phyloP scores from a whole-genome alignment of 306 rosid genomes.

The Rubus idaeus region DNA sequence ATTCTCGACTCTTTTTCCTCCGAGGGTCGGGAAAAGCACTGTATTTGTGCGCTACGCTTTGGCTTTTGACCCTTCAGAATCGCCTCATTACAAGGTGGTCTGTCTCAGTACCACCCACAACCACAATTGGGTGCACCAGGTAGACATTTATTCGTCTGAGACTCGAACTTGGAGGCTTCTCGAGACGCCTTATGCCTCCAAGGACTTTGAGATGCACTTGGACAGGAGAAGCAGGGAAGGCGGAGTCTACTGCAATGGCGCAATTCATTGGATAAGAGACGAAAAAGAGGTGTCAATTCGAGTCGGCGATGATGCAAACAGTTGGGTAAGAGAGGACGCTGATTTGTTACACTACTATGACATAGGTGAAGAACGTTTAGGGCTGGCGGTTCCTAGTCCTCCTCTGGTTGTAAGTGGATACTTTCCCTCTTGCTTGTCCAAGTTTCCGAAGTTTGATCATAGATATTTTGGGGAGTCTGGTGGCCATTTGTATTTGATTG shows the following conservation, averaged over 20 bases:
- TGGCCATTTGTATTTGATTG: neutral
- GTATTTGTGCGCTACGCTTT: neutral
- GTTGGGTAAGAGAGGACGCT: neutral
- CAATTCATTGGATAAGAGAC: neutral
- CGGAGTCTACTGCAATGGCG: neutral
- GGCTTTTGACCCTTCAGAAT: conserved; percentile 11
- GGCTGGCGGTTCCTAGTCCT: neutral
- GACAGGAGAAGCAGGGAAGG: neutral
- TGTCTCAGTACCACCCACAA: neutral
- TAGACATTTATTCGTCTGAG: conserved; percentile 12
- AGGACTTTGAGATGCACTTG: neutral
- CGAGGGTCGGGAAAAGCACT: neutral
- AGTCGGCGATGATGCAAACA: neutral
- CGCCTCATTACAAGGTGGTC: conserved; percentile 11
- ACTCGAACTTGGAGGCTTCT: conserved; percentile 19
- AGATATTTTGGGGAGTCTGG: neutral
- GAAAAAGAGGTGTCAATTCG: neutral
- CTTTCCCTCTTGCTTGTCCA: neutral
- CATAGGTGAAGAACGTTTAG: neutral
- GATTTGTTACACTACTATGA: neutral
- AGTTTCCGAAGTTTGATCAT: neutral
- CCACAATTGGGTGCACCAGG: neutral
- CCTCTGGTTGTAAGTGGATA: neutral
- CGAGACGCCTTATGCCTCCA: neutral
- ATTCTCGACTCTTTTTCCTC: neutral